phyloP scores from a whole-genome alignment of 2,329 filamentous ascomycete genomes.

The Arachnopeziza araneosa region DNA sequence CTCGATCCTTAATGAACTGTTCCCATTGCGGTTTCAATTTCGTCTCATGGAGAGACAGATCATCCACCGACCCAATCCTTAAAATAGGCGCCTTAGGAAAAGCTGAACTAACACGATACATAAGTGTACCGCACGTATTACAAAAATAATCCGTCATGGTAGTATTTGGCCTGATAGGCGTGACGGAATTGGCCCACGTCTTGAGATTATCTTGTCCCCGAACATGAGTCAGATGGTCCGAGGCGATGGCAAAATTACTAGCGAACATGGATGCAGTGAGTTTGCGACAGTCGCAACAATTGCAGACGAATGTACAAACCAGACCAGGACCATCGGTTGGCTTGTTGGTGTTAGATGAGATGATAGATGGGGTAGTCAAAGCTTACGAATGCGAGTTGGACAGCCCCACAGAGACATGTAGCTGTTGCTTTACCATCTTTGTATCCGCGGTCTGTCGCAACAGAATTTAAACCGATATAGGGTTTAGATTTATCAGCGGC shows the following conservation, averaged over 20 bases:
- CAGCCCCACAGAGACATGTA: slow-evolving; percentile 52
- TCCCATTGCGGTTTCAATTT: slow-evolving; percentile 49
- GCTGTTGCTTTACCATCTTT: slow-evolving; percentile 46
- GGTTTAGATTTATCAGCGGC: slow-evolving; percentile 26
- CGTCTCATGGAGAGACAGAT: slow-evolving; percentile 51
- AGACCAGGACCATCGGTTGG: slow-evolving; percentile 42
- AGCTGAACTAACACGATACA: neutral
- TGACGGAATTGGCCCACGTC: slow-evolving; percentile 40
- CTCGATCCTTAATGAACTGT: slow-evolving; percentile 46
- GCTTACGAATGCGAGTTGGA: slow-evolving; percentile 49
- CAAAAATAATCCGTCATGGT: slow-evolving; percentile 44
- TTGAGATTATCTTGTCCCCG: slow-evolving; percentile 48
- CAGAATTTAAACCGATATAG: slow-evolving; percentile 36
- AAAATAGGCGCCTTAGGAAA: slow-evolving; percentile 42
- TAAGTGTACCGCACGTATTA: neutral
- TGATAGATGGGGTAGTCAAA: neutral
- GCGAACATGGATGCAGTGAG: slow-evolving; percentile 58
- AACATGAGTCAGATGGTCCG: slow-evolving; percentile 41
- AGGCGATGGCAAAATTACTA: slow-evolving; percentile 48
- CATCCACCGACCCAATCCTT: slow-evolving; percentile 56
- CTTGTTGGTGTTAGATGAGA: slow-evolving; percentile 25
- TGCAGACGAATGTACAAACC: slow-evolving; percentile 48
- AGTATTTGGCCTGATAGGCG: slow-evolving; percentile 35
- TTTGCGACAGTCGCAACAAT: slow-evolving; percentile 58
- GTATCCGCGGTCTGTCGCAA: slow-evolving; percentile 39